These are phyloP conservation scores for Madurella fahalii DNA, from an alignment of 2,329 filamentous ascomycete species.

Conservation along the genomic window DNA sequence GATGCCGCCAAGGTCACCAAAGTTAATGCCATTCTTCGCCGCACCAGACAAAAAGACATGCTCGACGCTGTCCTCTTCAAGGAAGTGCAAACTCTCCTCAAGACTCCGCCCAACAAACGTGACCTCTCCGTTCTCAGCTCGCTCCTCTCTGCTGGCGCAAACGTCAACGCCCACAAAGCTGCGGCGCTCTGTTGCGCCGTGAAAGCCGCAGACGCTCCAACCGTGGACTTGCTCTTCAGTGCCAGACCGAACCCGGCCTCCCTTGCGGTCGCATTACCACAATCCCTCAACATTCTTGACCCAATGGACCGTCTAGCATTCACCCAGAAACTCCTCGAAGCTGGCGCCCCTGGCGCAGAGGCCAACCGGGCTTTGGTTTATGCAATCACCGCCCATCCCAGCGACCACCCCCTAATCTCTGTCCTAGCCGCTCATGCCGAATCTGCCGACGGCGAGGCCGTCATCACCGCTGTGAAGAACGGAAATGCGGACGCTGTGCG, in stretches of 20 bases:
- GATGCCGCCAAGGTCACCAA: constrained; percentile 47
- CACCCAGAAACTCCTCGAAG: constrained; percentile 46
- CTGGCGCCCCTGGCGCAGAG: constrained; percentile 45
- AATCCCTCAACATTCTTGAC: constrained; percentile 49
- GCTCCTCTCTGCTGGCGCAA: constrained; percentile 49
- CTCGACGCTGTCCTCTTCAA: constrained; percentile 45
- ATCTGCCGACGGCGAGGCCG: constrained; percentile 46
- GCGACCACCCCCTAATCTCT: constrained; percentile 47
- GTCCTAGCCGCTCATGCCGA: constrained; percentile 46
- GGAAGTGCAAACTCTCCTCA: constrained; percentile 46
- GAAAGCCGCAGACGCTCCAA: constrained; percentile 39
- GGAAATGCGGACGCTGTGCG: constrained; percentile 44
- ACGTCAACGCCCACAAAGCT: constrained; percentile 51
- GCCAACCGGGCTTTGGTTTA: constrained; percentile 50
- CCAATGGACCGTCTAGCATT: constrained; percentile 49
- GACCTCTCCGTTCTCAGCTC: constrained; percentile 42
- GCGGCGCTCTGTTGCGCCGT: constrained; percentile 50
- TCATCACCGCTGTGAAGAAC: constrained; percentile 44
- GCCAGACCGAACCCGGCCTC: constrained; percentile 39
- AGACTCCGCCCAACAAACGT: constrained; percentile 35
- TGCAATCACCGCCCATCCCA: constrained; percentile 43
- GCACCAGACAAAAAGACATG: constrained; percentile 40
- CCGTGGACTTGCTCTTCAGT: constrained; percentile 48
- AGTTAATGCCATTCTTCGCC: constrained; percentile 43
- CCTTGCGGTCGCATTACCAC: constrained; percentile 47